A percentile compares a stretch with the other conserved stretches of the same genome.
These are phyloP conservation scores for Eremochloa ophiuroides DNA, from an alignment of 176 grass and related monocot species.

Conservation along the genomic window DNA sequence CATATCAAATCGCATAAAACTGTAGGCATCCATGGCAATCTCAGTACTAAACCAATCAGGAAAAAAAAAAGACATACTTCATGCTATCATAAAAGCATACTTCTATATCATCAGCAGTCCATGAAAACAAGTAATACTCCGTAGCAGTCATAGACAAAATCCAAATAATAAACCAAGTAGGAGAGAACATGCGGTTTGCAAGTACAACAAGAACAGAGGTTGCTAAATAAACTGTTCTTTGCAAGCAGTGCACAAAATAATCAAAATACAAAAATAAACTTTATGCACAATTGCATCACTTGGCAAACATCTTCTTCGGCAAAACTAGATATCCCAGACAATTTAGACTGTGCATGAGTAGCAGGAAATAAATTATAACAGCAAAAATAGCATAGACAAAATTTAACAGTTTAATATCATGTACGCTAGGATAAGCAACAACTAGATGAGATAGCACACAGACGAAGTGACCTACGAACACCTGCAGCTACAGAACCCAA, in stretches of 20 bases:
- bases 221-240: neutral
- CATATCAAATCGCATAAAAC: neutral
- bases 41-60: neutral
- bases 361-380: neutral
- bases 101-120: neutral
- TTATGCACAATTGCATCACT: neutral
- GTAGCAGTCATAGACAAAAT: neutral
- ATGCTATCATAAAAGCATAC: neutral
- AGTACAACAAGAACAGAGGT: neutral
- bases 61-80: neutral
- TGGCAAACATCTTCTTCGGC: neutral
- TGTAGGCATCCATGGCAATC: too few species aligned
- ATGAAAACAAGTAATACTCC: neutral
- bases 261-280: neutral
- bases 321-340: neutral
- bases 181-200: neutral
- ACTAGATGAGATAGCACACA: neutral
- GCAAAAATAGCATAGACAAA: neutral
- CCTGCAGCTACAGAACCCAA: neutral
- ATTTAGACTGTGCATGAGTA: neutral
- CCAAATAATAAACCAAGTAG: neutral
- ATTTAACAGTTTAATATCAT: neutral
- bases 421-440: neutral
- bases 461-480: neutral
- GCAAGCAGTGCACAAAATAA: neutral